phyloP scores from a whole-genome alignment of 176 grass and related monocot genomes.

The Stipa capillata region DNA sequence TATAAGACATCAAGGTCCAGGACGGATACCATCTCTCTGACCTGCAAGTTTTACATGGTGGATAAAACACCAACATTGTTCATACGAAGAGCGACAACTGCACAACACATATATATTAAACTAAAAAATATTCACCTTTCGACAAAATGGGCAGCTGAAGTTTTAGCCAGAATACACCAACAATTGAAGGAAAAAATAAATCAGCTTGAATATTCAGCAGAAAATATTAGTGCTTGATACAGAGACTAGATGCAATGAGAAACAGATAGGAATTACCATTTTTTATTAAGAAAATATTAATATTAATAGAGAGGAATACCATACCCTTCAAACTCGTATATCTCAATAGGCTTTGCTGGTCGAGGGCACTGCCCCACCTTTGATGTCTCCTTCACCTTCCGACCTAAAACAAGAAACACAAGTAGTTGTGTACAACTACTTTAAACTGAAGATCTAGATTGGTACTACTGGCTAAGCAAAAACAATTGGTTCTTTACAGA shows the following conservation, averaged over 20 bases:
- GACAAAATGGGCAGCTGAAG: slow-evolving; percentile 90
- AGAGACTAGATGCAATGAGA: neutral
- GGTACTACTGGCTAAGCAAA: neutral
- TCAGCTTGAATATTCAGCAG: neutral
- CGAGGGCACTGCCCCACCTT: slow-evolving; percentile 58
- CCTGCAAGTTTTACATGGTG: slow-evolving; percentile 39
- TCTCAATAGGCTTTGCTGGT: slow-evolving; percentile 81
- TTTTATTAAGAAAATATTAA: no score
- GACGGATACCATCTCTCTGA: slow-evolving; percentile 77
- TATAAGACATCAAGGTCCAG: slow-evolving; percentile 91
- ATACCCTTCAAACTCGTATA: slow-evolving; percentile 96
- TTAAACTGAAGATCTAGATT: no score
- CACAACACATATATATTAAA: neutral
- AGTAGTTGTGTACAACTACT: neutral
- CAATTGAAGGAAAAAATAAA: slow-evolving; percentile 13
- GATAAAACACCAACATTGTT: neutral
- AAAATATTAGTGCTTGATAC: neutral
- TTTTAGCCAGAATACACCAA: slow-evolving; percentile 1
- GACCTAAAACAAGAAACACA: slow-evolving; percentile 30
- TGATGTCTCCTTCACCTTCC: slow-evolving; percentile 81
- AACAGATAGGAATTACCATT: neutral
- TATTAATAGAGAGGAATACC: neutral
- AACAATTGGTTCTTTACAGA: neutral
- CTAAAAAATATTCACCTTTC: slow-evolving; percentile 52
- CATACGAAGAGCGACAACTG: neutral